Base-by-base conservation (phyloP, 768 basidiomycete genomes). In the Hericium coralloides region DNA sequence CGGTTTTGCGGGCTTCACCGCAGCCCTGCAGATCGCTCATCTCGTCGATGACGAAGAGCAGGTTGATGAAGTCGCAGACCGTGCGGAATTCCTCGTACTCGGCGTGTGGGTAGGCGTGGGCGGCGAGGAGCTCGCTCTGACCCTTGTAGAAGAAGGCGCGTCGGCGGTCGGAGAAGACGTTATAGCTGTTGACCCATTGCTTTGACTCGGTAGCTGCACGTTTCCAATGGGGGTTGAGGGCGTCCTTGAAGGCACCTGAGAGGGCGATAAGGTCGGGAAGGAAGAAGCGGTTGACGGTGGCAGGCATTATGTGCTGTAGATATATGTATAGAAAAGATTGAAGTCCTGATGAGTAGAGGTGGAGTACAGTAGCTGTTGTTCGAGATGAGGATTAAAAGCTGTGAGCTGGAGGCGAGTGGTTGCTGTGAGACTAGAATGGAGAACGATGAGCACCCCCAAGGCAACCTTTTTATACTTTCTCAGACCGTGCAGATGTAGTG, bases 41-140 rank as follows among this genome's bases (percentile, higher is more conserved):
- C 68, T 86, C 84, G 67, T 87, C 85, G 51, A 85, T 74, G 57
- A 82, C 79, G 69, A 83, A 86, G 26, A 87, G 75, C 12, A 82
- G 69, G 63, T 85, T 84, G 58, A 84, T 76, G 58, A 83, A 82
- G 68, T 86, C 84, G 64, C 83, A 84, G 41, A 74, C 76, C 1
- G 78, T 84, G 55, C 83, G 74, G 58, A 84, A 78, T 64, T 78
- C 72, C 56, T 83, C 81, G 56, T 74, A 74, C 38, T 74, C 78
- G 47, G 80, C 78, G 65, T 80, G 84, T 17, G 78, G 75, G 66
- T 81, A 86, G n/a, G 73, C 78, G 65, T 78, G 80, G 10, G 84
- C 80, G 62, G 78, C 80, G 49, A 86, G 73, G 4, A 85, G 74
- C 64, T 85, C 83, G 63, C 79, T 82, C 56, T 76, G 77, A 2